Base-by-base conservation (phyloP, 257 asterid genomes). In the Nicotiana noctiflora region DNA sequence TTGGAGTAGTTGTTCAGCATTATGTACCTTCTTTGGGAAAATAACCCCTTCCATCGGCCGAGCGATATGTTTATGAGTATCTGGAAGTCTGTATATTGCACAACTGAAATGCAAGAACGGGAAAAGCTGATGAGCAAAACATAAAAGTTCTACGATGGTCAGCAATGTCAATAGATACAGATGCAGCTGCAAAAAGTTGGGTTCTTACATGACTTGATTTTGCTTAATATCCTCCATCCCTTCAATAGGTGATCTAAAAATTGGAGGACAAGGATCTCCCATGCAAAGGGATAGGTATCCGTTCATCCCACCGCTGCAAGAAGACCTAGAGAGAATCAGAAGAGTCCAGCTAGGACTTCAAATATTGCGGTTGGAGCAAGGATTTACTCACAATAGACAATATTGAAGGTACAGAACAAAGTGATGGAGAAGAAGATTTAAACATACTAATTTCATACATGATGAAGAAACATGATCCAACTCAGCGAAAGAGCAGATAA, bases 181-280 rank as follows among this genome's bases (percentile, higher is more conserved):
- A 46, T 74, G 9, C 19, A 4, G 61, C 68, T 62, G 68, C 68
- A 6, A 62, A 74, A 49, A 23, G 17, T 4, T 74, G 2, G 61
- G 23, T 79, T 82, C 97, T 91, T 88, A 96, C 99, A 96, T 87
- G 92, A 96, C 99, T 93, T 96, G 98, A 83, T 94, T 96, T 87
- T 91, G 88, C 92, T 88, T 86, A 60, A 96, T 83, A 84, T 96
- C 97, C 84, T 93, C 98, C 97, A 93, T 61, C 76, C 92, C 97
- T 72, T 75, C 84, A 82, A 96, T 88, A 57, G 99, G 99, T 87
- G 99, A 93, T 89, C 92, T 89, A 85, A 96, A 96, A 85, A 92
- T 89, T 31, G 96, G 92, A 82, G 99, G 98, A 85, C 98, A 96
- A 57, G 97, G 96, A 87, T 96, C 99, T 65, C 98, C 99, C 32